These are phyloP conservation scores for Amphirosellinia nigrospora DNA, from an alignment of 495 filamentous ascomycete genomes.

Conservation along the genomic window DNA sequence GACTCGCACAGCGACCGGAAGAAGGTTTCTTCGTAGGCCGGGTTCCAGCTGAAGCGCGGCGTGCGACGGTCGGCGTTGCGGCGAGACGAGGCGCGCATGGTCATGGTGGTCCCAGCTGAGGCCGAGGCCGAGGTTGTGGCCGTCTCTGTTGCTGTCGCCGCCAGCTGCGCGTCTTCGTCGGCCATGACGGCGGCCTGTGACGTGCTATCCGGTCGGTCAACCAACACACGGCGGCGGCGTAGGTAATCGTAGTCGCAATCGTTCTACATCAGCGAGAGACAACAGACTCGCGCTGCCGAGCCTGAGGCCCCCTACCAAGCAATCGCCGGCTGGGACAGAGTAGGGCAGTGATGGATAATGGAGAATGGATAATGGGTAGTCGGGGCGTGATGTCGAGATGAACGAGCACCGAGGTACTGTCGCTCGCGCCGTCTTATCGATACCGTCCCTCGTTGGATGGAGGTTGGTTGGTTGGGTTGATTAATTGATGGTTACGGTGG, in stretches of 20 bases:
- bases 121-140: not conserved
- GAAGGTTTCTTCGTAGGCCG: conserved; percentile 55
- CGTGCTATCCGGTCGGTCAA: not conserved
- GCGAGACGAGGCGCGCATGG: conserved; percentile 34
- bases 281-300: conserved; percentile 16
- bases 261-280: conserved; percentile 7
- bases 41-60: conserved; percentile 59
- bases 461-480: conserved; percentile 4
- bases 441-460: conserved; percentile 16
- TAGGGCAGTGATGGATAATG: not conserved
- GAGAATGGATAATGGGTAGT: no score
- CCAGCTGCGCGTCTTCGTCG: conserved; percentile 27
- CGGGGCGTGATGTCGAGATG: not conserved
- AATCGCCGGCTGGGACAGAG: not conserved
- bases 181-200: conserved; percentile 12
- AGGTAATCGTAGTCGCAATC: no score
- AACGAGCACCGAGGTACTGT: not conserved
- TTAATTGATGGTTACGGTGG: conserved; percentile 27
- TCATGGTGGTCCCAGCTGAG: not conserved
- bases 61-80: conserved; percentile 49
- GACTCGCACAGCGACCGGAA: conserved; percentile 58
- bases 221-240: not conserved
- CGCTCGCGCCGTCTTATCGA: conserved; percentile 25
- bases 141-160: conserved; percentile 23
- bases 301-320: conserved; percentile 8